These are phyloP conservation scores for Ustanciosporium gigantosporum DNA, from an alignment of 1,284 basidiomycete genomes.

Conservation along the genomic window DNA sequence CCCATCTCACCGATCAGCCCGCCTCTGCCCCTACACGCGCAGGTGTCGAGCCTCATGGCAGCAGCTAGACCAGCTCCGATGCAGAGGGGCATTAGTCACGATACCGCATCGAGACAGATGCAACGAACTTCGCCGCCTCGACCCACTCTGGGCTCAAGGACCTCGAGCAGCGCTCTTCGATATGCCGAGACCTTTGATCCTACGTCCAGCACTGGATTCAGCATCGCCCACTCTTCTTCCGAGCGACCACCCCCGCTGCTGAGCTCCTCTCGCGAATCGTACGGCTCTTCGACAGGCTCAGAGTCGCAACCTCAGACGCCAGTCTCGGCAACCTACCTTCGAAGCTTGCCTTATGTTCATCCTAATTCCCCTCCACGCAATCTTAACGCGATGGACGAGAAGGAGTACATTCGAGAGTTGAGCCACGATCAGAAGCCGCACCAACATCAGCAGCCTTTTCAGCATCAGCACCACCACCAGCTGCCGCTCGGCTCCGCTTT, in stretches of 20 bases:
- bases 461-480: not conserved
- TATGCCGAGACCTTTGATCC: not conserved
- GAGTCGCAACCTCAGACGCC: constrained; percentile 34
- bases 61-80: constrained; percentile 5
- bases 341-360: constrained; percentile 4
- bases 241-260: constrained; percentile 17
- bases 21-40: not conserved
- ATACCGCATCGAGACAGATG: constrained; percentile 6
- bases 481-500: constrained; percentile 6
- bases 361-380: constrained; percentile 4
- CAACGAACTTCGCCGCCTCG: constrained; percentile 11
- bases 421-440: not conserved
- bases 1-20: not conserved
- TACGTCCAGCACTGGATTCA: not conserved
- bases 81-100: constrained; percentile 15
- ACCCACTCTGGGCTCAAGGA: constrained; percentile 11
- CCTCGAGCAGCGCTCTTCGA: constrained; percentile 19
- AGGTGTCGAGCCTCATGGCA: not conserved
- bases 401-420: not conserved
- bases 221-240: not conserved
- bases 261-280: constrained; percentile 26
- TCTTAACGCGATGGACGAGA: not conserved
- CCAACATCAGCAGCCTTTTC: not conserved
- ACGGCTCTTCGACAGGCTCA: constrained; percentile 10
- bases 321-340: constrained; percentile 23